Conservation (phyloP, 805 yeast species). For the Lipomyces starkeyi region DNA sequence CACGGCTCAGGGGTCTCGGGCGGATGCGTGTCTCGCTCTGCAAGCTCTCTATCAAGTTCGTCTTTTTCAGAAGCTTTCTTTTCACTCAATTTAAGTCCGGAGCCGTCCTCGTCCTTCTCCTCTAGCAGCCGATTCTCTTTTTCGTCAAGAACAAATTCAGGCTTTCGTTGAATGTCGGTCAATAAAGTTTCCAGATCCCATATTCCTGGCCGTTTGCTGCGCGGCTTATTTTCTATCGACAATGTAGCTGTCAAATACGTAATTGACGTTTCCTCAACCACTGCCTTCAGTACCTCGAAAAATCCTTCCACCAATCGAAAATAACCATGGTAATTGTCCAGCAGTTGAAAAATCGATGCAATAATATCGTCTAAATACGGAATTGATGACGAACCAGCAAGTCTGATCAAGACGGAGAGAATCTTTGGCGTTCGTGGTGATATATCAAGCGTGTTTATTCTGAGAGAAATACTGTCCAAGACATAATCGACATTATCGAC, state of each 20-base stretch:
- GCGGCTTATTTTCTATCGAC: conserved; percentile 20
- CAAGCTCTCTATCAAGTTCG: conserved; percentile 48
- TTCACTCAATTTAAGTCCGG: conserved; percentile 5
- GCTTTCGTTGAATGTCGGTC: conserved; percentile 38
- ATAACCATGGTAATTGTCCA: conserved; percentile 88
- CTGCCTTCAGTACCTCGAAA: conserved; percentile 69
- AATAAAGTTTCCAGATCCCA: conserved; percentile 39
- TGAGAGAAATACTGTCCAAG: conserved; percentile 75
- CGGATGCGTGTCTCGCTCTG: conserved; percentile 40
- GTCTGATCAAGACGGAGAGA: conserved; percentile 67
- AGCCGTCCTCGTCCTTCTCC: conserved; percentile 9
- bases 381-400: conserved; percentile 72
- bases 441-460: conserved; percentile 70
- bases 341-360: conserved; percentile 71
- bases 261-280: conserved; percentile 50
- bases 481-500: conserved; percentile 78
- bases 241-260: conserved; percentile 10
- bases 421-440: conserved; percentile 77
- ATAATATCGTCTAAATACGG: conserved; percentile 74
- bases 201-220: conserved; percentile 27
- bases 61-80: conserved; percentile 30
- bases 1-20: conserved; percentile 54
- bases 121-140: conserved; percentile 16
- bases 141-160: conserved; percentile 42
- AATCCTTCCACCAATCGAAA: conserved; percentile 71